Base-by-base conservation (phyloP, 2,329 filamentous ascomycete species). In the Lachnellula hyalina region DNA sequence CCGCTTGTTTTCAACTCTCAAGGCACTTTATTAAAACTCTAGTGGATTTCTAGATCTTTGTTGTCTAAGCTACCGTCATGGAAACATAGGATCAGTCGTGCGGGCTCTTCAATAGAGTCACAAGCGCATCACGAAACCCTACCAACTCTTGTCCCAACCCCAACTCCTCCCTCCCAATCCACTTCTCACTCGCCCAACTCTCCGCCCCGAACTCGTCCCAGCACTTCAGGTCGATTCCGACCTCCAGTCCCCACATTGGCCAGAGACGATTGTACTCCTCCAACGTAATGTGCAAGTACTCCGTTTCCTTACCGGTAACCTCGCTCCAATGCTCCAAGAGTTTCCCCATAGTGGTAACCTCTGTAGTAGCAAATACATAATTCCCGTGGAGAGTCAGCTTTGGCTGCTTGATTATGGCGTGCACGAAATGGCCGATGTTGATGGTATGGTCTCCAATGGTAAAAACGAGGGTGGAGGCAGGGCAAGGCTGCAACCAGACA, bases 131-230 rank as follows among this genome's bases (percentile, higher is more conserved):
- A 32, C 28, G 28, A 32, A 32, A 32, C 28, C 83, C 21, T 73
- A 82, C 59, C 67, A 78, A 59, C 78, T 80, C 63, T 68, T 89
- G 85, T 60, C 70, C 82, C 14, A 80, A 81, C 62, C 69, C 75
- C 7, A 80, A 89, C 21, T 79, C 83, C 1, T 64, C 71, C 0
- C 28, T 32, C 28, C 28, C 28, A 11, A 32, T 11, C 9, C 28
- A 32, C 9, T 32, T 11, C 28, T 32, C 28, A 32, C 28, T 32
- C 28, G 28, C 28, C 28, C 28, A 32, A 32, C 28, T 32, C 28
- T 32, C 28, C 28, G 28, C 28, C 8, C 28, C 28, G 9, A 32
- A 32, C 9, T 32, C 8, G 8, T 32, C 28, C 28, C 28, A 32
- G 28, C 28, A 32, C 28, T 32, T 32, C 28, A 32, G 9, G 28